Conservation (phyloP, 352 stramenopile genomes). For the Phytophthora multivora region DNA sequence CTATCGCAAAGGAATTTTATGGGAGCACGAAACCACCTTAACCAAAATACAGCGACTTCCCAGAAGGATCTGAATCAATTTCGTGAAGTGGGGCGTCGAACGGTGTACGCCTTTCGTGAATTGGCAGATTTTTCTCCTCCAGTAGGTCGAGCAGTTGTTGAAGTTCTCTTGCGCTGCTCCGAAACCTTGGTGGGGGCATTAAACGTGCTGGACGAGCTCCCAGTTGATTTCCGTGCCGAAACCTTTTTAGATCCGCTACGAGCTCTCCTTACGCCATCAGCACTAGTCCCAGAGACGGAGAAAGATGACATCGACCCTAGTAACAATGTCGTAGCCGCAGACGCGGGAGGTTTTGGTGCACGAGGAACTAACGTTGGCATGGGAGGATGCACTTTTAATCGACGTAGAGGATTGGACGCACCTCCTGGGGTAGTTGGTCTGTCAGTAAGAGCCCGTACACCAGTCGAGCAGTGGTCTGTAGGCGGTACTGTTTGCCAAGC, state of each 20-base stretch:
- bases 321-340: conserved; percentile 15
- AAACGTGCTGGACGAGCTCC: conserved; percentile 3
- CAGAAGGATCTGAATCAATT: background rate
- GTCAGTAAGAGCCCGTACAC: background rate
- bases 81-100: conserved; percentile 9
- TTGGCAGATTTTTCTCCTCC: background rate
- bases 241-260: conserved; percentile 6
- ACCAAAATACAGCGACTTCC: background rate
- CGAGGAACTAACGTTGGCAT: conserved; percentile 6
- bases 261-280: background rate
- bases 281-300: background rate
- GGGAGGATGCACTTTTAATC: conserved; percentile 22
- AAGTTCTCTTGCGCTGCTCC: conserved; percentile 13
- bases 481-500: conserved; percentile 2
- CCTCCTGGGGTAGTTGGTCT: conserved; percentile 8
- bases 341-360: conserved; percentile 21
- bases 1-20: no score
- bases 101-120: conserved; percentile 1
- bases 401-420: conserved; percentile 18
- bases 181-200: conserved; percentile 24
- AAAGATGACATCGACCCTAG: conserved; percentile 10
- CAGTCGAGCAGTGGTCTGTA: background rate
- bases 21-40: conserved; percentile 10
- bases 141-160: conserved; percentile 2
- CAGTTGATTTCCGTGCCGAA: background rate